Conservation (phyloP, 139 green algal species). For the Spirogloea muscicola region DNA sequence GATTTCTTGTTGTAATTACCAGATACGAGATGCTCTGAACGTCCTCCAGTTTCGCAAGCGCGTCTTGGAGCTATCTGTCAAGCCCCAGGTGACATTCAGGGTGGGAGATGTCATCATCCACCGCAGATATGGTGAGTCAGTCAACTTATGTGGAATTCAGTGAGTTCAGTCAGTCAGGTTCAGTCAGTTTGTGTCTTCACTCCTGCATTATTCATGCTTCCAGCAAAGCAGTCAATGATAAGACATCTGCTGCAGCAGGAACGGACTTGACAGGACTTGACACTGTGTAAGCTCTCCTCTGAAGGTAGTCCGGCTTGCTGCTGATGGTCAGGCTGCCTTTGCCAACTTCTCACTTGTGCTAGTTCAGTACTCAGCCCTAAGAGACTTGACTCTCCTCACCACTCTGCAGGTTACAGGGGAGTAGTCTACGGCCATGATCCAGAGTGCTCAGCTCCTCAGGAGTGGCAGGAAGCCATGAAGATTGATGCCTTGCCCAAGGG, state of each 20-base stretch:
- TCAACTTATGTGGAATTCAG: constrained; percentile 2
- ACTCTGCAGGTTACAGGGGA: constrained; percentile 38
- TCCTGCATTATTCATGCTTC: too few relatives aligned
- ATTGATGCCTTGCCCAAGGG: constrained; percentile 32
- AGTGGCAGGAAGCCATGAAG: constrained; percentile 45
- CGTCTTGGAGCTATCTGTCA: constrained; percentile 38
- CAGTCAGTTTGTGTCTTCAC: not conserved
- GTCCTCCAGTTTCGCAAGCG: constrained; percentile 38
- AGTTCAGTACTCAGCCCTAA: too few relatives aligned
- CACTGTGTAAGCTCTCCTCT: too few relatives aligned
- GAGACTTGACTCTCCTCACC: not conserved
- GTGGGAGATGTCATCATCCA: constrained; percentile 45
- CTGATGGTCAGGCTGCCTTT: too few relatives aligned
- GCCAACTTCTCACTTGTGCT: too few relatives aligned
- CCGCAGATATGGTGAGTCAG: constrained; percentile 36
- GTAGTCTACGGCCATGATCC: constrained; percentile 42
- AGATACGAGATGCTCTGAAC: constrained; percentile 27
- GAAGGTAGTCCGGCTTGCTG: too few relatives aligned
- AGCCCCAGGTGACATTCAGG: constrained; percentile 26
- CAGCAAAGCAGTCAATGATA: too few relatives aligned
- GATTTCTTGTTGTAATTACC: constrained; percentile 7
- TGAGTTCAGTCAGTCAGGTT: not conserved
- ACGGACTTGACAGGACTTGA: too few relatives aligned
- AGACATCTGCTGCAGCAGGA: too few relatives aligned
- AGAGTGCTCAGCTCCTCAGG: constrained; percentile 33